A percentile compares a stretch with the other conserved stretches of the same genome.
These are phyloP conservation scores for Coprinellus micaceus DNA, from an alignment of 768 basidiomycete species.

Conservation along the genomic window DNA sequence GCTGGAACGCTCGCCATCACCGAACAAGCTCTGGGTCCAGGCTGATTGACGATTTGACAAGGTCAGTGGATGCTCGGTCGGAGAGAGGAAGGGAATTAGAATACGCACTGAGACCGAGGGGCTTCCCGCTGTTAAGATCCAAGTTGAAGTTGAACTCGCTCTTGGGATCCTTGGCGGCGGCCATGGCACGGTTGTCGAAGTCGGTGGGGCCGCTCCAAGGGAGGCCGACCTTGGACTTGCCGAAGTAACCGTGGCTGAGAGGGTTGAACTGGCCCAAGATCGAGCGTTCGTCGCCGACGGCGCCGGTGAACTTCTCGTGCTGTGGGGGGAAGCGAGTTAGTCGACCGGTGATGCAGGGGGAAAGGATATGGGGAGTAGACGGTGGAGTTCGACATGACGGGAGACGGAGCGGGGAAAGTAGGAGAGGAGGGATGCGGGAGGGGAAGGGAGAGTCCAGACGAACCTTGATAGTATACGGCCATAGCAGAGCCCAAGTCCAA, in stretches of 20 bases:
- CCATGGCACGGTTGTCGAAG: conserved; percentile 28
- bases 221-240: conserved; percentile 29
- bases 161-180: conserved; percentile 25
- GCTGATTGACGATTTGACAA: conserved; percentile 8
- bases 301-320: conserved; percentile 34
- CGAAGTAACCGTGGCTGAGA: conserved; percentile 30
- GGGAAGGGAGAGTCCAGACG: too few species aligned
- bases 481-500: conserved; percentile 3
- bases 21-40: conserved; percentile 19
- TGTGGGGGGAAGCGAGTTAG: conserved; percentile 7
- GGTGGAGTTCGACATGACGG: too few species aligned
- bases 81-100: background rate
- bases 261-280: conserved; percentile 35
- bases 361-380: background rate
- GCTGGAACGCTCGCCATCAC: conserved; percentile 20
- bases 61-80: too few species aligned
- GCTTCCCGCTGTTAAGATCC: conserved; percentile 41
- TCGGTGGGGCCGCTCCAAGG: conserved; percentile 26
- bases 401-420: too few species aligned
- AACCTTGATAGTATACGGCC: background rate
- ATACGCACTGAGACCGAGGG: conserved; percentile 37
- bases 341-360: background rate
- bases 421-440: too few species aligned
- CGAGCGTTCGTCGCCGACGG: conserved; percentile 37
- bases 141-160: conserved; percentile 37